phyloP scores from a whole-genome alignment of 139 green algal species.

The Spirogloea muscicola region DNA sequence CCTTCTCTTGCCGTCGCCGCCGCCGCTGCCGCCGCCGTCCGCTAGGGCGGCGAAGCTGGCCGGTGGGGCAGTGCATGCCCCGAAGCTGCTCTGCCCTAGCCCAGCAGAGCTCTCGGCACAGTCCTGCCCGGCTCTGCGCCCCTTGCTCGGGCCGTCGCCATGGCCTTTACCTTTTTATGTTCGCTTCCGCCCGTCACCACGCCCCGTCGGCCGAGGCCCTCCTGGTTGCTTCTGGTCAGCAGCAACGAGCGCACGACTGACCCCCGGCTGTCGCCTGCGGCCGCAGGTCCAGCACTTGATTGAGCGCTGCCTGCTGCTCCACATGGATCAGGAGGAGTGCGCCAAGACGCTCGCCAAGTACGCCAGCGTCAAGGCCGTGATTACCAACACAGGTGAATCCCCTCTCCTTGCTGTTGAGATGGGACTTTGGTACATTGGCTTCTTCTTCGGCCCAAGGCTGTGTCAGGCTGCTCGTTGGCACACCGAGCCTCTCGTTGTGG shows the following conservation, averaged over 20 bases:
- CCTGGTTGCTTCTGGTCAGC: neutral
- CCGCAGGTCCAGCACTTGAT: constrained; percentile 42
- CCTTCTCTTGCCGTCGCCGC: neutral
- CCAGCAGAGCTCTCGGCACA: neutral
- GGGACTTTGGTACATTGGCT: too few species aligned
- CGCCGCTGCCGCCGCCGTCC: neutral
- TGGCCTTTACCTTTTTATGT: neutral
- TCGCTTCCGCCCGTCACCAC: neutral
- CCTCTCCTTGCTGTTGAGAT: too few species aligned
- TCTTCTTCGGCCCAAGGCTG: too few species aligned
- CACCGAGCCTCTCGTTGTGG: too few species aligned
- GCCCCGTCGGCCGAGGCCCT: neutral
- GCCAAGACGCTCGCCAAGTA: constrained; percentile 30
- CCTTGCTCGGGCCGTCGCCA: neutral
- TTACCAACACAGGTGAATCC: constrained; percentile 27
- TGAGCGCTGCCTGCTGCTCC: constrained; percentile 33
- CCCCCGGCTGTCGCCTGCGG: neutral
- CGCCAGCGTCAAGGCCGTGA: constrained; percentile 38
- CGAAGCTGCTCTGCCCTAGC: neutral
- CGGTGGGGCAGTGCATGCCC: neutral
- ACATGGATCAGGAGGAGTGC: constrained; percentile 40
- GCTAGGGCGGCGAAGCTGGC: neutral
- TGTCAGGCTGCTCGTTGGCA: too few species aligned
- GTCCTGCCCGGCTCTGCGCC: neutral
- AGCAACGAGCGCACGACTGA: neutral